Conservation (phyloP, 1,139 yeast species). For the Blastobotrys indianensis region DNA sequence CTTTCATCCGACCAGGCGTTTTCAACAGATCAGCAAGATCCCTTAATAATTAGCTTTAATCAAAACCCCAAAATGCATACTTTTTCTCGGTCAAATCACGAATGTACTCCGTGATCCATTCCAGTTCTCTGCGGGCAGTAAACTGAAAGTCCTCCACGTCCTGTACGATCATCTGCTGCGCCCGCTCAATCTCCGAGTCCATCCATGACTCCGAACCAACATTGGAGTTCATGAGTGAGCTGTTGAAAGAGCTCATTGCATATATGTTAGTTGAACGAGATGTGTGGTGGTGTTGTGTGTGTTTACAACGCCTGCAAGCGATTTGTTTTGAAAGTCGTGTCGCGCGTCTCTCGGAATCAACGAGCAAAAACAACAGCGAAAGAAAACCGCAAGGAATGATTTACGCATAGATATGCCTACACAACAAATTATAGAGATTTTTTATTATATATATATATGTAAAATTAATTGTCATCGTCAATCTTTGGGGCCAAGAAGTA, state of each 20-base stretch:
- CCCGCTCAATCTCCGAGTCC: constrained; percentile 36
- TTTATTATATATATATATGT: neutral
- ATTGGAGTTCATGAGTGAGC: constrained; percentile 1
- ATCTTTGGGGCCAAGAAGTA: constrained; percentile 97
- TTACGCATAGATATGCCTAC: neutral
- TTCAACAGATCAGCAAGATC: constrained; percentile 28
- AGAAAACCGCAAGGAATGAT: neutral
- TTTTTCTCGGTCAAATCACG: constrained; percentile 23
- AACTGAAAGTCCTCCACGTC: constrained; percentile 38
- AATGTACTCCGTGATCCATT: constrained; percentile 38
- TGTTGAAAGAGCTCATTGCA: constrained; percentile 1
- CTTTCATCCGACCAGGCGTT: constrained; percentile 33
- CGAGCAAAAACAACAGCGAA: neutral
- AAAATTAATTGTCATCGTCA: constrained; percentile 63
- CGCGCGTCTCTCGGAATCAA: neutral
- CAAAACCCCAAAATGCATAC: constrained; percentile 20
- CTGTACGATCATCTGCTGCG: constrained; percentile 29
- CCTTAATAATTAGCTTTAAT: constrained; percentile 5
- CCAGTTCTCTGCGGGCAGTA: constrained; percentile 36
- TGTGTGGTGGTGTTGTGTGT: neutral
- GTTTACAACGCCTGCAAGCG: neutral
- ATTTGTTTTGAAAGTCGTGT: neutral
- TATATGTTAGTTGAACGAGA: neutral
- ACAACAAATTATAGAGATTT: neutral
- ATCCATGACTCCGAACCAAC: constrained; percentile 33